These are phyloP conservation scores for Schoenoplectus triqueter DNA, from an alignment of 202 grass and related monocot species.

Conservation along the genomic window DNA sequence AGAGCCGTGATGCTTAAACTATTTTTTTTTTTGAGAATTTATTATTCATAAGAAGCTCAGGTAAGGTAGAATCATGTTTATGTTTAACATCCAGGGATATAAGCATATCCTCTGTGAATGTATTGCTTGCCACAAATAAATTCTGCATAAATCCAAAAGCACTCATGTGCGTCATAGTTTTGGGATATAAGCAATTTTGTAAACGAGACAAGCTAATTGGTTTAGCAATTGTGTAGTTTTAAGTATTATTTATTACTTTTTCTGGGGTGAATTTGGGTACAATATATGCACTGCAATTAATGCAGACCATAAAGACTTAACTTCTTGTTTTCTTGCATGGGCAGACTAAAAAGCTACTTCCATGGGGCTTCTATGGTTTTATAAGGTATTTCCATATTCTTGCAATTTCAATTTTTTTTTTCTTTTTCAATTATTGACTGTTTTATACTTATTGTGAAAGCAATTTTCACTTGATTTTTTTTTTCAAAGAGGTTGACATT, in stretches of 20 bases:
- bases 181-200: neutral
- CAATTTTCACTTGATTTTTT: neutral
- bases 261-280: too few relatives aligned
- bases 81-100: neutral
- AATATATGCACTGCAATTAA: neutral
- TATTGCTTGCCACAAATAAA: neutral
- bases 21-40: neutral
- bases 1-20: neutral
- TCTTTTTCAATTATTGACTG: slow-evolving; percentile 12
- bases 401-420: neutral
- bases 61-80: slow-evolving; percentile 13
- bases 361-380: slow-evolving; percentile 62
- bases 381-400: slow-evolving; percentile 52
- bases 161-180: neutral
- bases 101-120: neutral
- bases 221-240: neutral
- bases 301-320: slow-evolving; percentile 4
- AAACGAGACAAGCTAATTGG: too few relatives aligned
- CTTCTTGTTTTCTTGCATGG: slow-evolving; percentile 15
- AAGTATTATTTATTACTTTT: too few relatives aligned
- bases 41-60: neutral
- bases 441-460: slow-evolving; percentile 17
- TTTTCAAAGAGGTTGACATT: neutral
- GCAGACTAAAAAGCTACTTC: slow-evolving; percentile 82
- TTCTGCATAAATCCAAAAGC: neutral